Evolutionary conservation across 2,329 filamentous ascomycete genomes (phyloP).

Genomic region (Claviceps sp.): DNA sequence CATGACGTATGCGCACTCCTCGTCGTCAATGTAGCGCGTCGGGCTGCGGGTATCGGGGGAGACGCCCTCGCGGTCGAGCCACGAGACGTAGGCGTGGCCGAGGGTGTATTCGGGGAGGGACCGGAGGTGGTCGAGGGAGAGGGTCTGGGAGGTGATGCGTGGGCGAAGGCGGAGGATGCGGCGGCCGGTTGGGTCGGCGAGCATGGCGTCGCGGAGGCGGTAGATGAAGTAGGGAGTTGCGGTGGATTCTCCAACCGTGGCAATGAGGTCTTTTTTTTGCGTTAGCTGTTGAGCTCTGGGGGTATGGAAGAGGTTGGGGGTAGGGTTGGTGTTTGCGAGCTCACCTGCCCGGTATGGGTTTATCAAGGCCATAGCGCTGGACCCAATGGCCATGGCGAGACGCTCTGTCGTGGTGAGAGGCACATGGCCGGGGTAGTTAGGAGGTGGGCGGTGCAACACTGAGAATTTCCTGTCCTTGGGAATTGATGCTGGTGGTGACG

Average conservation of each 20-base stretch:
- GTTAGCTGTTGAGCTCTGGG: too few relatives aligned
- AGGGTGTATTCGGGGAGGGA: constrained; percentile 59
- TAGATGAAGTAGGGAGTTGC: constrained; percentile 91
- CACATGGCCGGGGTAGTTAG: constrained; percentile 86
- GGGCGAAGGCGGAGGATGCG: constrained; percentile 84
- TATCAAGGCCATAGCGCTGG: constrained; percentile 48
- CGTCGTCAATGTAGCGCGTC: constrained; percentile 86
- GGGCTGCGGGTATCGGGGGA: constrained; percentile 73
- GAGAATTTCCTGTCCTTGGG: constrained; percentile 39
- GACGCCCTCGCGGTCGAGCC: constrained; percentile 91
- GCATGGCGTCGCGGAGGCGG: constrained; percentile 85
- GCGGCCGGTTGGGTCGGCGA: constrained; percentile 67
- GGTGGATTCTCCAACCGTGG: constrained; percentile 85
- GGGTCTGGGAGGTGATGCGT: constrained; percentile 66
- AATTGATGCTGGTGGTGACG: not conserved
- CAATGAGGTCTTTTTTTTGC: constrained; percentile 66
- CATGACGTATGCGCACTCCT: constrained; percentile 96
- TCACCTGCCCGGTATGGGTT: constrained; percentile 70
- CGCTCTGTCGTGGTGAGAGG: constrained; percentile 72
- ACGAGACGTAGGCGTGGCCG: constrained; percentile 69
- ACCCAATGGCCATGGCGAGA: constrained; percentile 53
- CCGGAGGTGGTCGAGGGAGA: constrained; percentile 56
- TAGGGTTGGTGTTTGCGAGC: not conserved
- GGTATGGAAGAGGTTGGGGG: not conserved
- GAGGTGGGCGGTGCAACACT: constrained; percentile 67